Conservation (phyloP, 2,329 filamentous ascomycete species). For the Colletotrichum eremochloae region DNA sequence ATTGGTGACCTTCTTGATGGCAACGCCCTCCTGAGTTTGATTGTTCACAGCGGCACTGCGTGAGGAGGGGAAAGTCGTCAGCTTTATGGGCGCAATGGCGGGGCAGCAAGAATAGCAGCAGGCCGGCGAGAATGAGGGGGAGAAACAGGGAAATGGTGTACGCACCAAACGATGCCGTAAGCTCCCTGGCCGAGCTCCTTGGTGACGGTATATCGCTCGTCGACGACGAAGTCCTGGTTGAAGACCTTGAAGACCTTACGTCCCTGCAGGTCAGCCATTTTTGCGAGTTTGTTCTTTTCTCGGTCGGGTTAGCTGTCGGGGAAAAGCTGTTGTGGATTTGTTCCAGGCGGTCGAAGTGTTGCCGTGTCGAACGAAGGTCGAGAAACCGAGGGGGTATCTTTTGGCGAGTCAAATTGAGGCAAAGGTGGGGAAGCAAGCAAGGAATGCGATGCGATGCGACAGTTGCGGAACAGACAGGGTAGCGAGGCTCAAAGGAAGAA, state of each 20-base stretch:
- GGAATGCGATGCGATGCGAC: conserved; percentile 42
- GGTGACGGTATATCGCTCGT: conserved; percentile 97
- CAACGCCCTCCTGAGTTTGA: conserved; percentile 91
- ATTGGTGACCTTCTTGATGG: conserved; percentile 99
- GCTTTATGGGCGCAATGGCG: conserved; percentile 41
- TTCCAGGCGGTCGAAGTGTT: conserved; percentile 5
- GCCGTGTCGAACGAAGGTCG: conserved; percentile 25
- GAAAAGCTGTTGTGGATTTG: conserved; percentile 17
- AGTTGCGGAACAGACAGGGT: conserved; percentile 41
- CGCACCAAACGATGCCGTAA: conserved; percentile 97
- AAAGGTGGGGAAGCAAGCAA: conserved; percentile 42
- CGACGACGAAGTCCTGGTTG: conserved; percentile 99
- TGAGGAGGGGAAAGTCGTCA: conserved; percentile 25
- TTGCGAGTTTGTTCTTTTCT: conserved; percentile 29
- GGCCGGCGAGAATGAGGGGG: conserved; percentile 17
- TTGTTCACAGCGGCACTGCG: conserved; percentile 90
- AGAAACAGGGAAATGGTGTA: conserved; percentile 32
- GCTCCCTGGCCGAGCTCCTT: conserved; percentile 99
- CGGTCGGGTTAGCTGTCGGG: conserved; percentile 19
- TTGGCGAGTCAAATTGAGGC: conserved; percentile 39
- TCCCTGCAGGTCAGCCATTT: conserved; percentile 59
- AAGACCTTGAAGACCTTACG: conserved; percentile 99
- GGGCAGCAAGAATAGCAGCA: conserved; percentile 35
- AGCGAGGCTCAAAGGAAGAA: conserved; percentile 23
- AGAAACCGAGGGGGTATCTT: conserved; percentile 42